A percentile compares a stretch with the other conserved stretches of the same genome.
These are phyloP conservation scores for Umbelopsis ramanniana DNA, from an alignment of 192 early-diverging fungal species.

Conservation along the genomic window DNA sequence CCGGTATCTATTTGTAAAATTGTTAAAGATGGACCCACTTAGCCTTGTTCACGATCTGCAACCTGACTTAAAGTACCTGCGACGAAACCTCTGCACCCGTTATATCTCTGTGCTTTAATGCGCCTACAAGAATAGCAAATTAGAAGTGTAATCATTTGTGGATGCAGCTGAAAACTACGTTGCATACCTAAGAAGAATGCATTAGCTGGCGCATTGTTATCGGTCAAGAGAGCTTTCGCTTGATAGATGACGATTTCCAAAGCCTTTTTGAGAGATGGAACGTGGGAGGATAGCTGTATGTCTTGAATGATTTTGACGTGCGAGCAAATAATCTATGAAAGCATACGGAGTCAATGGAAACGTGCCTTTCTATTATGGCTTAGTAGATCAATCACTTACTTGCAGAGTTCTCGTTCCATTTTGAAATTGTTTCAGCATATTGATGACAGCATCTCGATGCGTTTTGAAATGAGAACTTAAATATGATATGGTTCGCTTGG, in stretches of 20 bases:
- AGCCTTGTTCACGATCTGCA: background rate
- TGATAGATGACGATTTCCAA: constrained; percentile 77
- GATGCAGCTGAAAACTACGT: too few species aligned
- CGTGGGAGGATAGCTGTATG: constrained; percentile 58
- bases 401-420: constrained; percentile 52
- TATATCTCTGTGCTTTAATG: constrained; percentile 75
- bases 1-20: background rate
- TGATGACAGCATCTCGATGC: constrained; percentile 43
- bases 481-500: constrained; percentile 53
- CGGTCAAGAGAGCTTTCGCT: constrained; percentile 73
- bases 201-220: constrained; percentile 61
- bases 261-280: constrained; percentile 70
- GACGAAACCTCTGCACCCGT: constrained; percentile 71
- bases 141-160: background rate
- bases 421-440: constrained; percentile 59
- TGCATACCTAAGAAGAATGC: constrained; percentile 41
- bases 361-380: too few species aligned
- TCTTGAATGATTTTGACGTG: constrained; percentile 78
- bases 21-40: background rate
- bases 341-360: background rate
- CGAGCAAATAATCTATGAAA: constrained; percentile 69
- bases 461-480: constrained; percentile 51
- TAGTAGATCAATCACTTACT: constrained; percentile 31
- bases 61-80: constrained; percentile 45
- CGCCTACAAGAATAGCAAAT: constrained; percentile 39